Base-by-base conservation (phyloP, 116 monocot species). In the Posidonia oceanica region DNA sequence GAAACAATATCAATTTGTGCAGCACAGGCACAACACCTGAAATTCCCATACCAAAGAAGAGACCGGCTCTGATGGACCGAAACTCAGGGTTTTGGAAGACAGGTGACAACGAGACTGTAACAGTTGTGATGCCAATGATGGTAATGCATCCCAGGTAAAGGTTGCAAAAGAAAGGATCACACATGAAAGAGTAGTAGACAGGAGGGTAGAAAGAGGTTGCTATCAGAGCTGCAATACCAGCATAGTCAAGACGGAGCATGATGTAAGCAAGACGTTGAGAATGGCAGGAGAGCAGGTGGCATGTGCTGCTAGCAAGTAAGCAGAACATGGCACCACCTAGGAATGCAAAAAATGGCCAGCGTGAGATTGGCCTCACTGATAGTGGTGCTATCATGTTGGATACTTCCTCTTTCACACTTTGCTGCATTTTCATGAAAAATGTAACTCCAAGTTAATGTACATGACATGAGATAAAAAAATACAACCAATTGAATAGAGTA, bases 171-270 rank as follows among this genome's bases (percentile, higher is more conserved):
- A 89, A 83, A 10, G 93, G 92, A 40, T 89, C 56, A 69, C 97
- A 97, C 89, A 97, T 85, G 85, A 97, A 97, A 52, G 97, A 97
- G 70, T 97, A 97, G 85, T 97, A 97, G 20, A 91, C 96, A 0
- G 88, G 82, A 39, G 92, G 96, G 74, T 97, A 97, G 83, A 92
- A 97, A 3, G 97, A 97, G 29, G 89, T 89, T 16, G 86, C 64
- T 17, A 97, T 97, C 14, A 97, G 88, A 18, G 89, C 86, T 4
- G 97, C 84, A 48, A 97, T 92, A 39, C 97, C 97, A 3, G 97
- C 81, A 61, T 97, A 92, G 56, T 97, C 97, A 38, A 97, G 80
- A 5, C 92, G 86, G 23, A 89, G 92, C 97, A 97, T 89, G 39
- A 91, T 87, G 81, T 97, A 97, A 1, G 92, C 83, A 4, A 89